Percentiles rank a stretch among this genome's conserved stretches.
phyloP scores from a whole-genome alignment of 352 stramenopile species.

The Pythium chondricola region DNA sequence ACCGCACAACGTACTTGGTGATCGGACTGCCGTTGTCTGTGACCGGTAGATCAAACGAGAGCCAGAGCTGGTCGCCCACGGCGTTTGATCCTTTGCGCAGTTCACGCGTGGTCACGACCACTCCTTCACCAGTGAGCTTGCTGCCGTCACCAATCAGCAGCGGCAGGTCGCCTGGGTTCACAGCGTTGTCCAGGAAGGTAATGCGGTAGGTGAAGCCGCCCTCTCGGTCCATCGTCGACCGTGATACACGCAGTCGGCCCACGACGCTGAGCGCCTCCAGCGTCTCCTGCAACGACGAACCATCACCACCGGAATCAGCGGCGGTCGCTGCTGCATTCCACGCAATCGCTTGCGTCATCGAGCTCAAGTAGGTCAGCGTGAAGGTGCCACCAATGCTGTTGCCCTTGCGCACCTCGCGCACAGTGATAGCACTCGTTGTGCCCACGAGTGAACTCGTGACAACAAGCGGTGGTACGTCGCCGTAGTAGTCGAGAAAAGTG shows the following conservation, averaged over 20 bases:
- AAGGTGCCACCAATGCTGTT: constrained; percentile 64
- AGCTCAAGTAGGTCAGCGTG: constrained; percentile 41
- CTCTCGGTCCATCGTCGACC: constrained; percentile 37
- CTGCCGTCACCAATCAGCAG: constrained; percentile 31
- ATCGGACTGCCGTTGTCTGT: constrained; percentile 64
- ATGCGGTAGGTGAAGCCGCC: constrained; percentile 61
- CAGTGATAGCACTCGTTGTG: constrained; percentile 47
- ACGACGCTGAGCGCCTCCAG: constrained; percentile 51
- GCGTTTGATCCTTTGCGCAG: constrained; percentile 64
- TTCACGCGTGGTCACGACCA: constrained; percentile 40
- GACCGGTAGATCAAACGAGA: constrained; percentile 62
- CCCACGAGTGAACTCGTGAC: constrained; percentile 60
- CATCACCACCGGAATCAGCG: constrained; percentile 30
- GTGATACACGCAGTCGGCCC: constrained; percentile 35
- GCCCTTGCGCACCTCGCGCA: constrained; percentile 61
- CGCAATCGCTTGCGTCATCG: constrained; percentile 31
- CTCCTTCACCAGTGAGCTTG: constrained; percentile 30
- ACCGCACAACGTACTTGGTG: constrained; percentile 55
- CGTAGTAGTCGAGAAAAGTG: constrained; percentile 67
- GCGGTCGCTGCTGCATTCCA: constrained; percentile 40
- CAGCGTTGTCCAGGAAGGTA: constrained; percentile 65
- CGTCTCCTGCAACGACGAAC: constrained; percentile 69
- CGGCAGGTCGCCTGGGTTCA: constrained; percentile 58
- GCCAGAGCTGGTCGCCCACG: constrained; percentile 63
- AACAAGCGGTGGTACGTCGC: constrained; percentile 47